A percentile compares a stretch with the other conserved stretches of the same genome.
Conservation (phyloP, 2,329 filamentous ascomycete genomes). For the Pestalotiopsis fici region DNA sequence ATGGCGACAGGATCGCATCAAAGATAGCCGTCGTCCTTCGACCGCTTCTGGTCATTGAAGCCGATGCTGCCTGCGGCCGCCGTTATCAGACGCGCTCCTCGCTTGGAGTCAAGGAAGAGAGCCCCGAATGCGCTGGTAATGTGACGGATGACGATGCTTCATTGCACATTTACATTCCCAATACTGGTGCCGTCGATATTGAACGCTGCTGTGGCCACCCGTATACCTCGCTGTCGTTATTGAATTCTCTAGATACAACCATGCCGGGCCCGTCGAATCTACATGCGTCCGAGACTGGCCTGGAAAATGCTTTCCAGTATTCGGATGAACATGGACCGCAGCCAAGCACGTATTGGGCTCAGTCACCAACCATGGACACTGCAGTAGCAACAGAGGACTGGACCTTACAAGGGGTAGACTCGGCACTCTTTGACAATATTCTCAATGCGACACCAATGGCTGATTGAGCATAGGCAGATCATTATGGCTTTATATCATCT, state of each 20-base stretch:
- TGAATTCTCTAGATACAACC: background rate
- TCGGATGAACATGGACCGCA: background rate
- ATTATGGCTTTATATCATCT: too few relatives aligned
- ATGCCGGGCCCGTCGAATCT: background rate
- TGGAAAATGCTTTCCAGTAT: background rate
- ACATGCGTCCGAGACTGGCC: background rate
- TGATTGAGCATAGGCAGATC: background rate
- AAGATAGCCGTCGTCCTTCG: constrained; percentile 28
- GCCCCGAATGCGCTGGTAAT: background rate
- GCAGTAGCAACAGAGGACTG: background rate
- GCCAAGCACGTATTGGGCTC: background rate
- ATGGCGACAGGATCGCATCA: constrained; percentile 27
- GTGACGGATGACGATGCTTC: constrained; percentile 15
- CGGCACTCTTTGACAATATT: background rate
- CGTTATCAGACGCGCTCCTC: background rate
- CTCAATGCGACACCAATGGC: background rate
- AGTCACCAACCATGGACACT: background rate
- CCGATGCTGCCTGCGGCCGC: constrained; percentile 21
- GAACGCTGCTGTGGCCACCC: background rate
- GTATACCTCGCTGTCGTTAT: too few relatives aligned
- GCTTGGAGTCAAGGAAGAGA: background rate
- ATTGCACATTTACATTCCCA: constrained; percentile 41
- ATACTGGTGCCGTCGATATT: constrained; percentile 37
- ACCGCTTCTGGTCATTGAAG: constrained; percentile 28
- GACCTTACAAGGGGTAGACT: background rate